These are phyloP conservation scores for Citrus australasica DNA, from an alignment of 345 rosid species.

Conservation along the genomic window DNA sequence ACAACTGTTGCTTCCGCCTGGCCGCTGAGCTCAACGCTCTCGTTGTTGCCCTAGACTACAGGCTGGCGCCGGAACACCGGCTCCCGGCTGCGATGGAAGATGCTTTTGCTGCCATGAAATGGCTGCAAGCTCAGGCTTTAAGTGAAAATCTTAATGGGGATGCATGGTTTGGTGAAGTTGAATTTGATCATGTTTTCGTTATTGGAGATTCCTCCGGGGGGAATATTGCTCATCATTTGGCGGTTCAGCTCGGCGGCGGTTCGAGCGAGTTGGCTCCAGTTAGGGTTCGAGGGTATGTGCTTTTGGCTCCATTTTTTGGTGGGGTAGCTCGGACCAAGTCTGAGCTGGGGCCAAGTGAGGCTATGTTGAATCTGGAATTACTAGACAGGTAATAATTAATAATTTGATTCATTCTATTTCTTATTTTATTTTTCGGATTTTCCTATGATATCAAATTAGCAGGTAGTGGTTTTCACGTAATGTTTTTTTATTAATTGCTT, in stretches of 20 bases:
- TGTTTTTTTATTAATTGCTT: neutral
- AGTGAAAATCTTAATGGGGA: slow-evolving; percentile 12
- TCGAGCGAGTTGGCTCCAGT: slow-evolving; percentile 45
- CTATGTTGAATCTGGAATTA: slow-evolving; percentile 50
- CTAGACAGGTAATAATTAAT: slow-evolving; percentile 61
- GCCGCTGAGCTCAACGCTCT: slow-evolving; percentile 56
- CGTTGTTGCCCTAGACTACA: slow-evolving; percentile 65
- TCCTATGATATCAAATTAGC: neutral
- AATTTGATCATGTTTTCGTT: slow-evolving; percentile 57
- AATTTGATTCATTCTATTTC: neutral
- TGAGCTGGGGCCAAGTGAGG: slow-evolving; percentile 71
- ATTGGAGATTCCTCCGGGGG: slow-evolving; percentile 95
- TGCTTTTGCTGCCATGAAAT: slow-evolving; percentile 34
- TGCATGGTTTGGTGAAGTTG: slow-evolving; percentile 45
- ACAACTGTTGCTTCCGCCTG: slow-evolving; percentile 63
- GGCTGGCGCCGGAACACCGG: slow-evolving; percentile 78
- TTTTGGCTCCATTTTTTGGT: slow-evolving; percentile 86
- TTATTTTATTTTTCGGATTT: neutral
- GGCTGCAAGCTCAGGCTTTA: slow-evolving; percentile 50
- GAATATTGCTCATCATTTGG: slow-evolving; percentile 79
- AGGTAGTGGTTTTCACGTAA: too few relatives aligned
- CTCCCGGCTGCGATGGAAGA: slow-evolving; percentile 82
- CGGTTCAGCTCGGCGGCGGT: slow-evolving; percentile 47
- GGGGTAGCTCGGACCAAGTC: slow-evolving; percentile 72
- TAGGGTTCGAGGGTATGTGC: slow-evolving; percentile 66